phyloP scores from a whole-genome alignment of 2,329 filamentous ascomycete genomes.

The Cladosporium sp. region DNA sequence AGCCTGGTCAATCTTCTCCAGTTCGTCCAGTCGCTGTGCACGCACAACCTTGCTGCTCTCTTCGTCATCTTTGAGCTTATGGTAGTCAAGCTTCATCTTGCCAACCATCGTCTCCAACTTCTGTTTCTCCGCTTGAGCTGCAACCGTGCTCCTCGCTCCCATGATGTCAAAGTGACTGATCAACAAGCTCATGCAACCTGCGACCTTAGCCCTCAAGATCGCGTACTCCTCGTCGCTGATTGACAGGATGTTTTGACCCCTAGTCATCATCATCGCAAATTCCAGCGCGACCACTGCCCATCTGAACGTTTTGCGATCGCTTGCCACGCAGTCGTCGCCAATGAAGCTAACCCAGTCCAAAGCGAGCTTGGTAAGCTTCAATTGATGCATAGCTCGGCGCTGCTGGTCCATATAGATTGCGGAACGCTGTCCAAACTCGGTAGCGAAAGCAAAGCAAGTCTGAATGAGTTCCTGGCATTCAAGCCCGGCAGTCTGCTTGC shows the following conservation, averaged over 20 bases:
- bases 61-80: conserved; percentile 70
- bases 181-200: conserved; percentile 92
- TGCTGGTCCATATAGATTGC: conserved; percentile 95
- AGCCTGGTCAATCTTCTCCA: conserved; percentile 71
- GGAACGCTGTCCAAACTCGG: conserved; percentile 93
- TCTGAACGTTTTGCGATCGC: conserved; percentile 91
- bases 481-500: conserved; percentile 74
- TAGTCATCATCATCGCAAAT: conserved; percentile 95
- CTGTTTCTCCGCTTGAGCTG: conserved; percentile 90
- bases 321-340: conserved; percentile 90
- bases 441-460: conserved; percentile 97
- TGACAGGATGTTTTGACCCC: conserved; percentile 86
- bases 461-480: conserved; percentile 95
- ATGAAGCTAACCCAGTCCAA: conserved; percentile 98
- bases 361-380: conserved; percentile 87
- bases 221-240: conserved; percentile 85
- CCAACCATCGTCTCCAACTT: conserved; percentile 74
- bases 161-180: conserved; percentile 99
- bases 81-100: conserved; percentile 74
- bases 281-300: conserved; percentile 96
- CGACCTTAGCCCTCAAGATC: conserved; percentile 77
- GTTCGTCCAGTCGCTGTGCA: conserved; percentile 66
- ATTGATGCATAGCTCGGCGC: conserved; percentile 91
- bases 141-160: conserved; percentile 87
- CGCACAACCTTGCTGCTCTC: conserved; percentile 72